Evolutionary conservation across 2,329 filamentous ascomycete genomes (phyloP).

Genomic region (Calonectria pteridis): DNA sequence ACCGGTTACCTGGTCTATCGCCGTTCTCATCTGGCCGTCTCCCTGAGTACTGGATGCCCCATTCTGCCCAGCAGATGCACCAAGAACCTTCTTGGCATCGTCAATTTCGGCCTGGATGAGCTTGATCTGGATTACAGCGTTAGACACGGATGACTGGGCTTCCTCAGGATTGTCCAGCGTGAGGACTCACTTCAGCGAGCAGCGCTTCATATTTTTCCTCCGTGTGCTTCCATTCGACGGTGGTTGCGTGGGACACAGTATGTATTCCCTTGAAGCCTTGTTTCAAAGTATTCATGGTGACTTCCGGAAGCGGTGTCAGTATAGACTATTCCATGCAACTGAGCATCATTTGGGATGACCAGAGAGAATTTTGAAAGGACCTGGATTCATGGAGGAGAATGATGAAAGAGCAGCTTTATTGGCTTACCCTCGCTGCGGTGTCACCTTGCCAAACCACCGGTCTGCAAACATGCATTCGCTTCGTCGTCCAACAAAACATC

Average conservation of each 20-base stretch:
- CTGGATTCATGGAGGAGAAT: background rate
- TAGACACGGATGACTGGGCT: background rate
- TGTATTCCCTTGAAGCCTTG: background rate
- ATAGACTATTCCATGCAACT: background rate
- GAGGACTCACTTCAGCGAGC: background rate
- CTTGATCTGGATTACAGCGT: background rate
- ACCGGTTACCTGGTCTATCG: background rate
- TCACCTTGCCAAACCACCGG: background rate
- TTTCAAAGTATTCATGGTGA: background rate
- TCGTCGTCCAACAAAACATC: background rate
- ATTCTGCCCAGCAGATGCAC: background rate
- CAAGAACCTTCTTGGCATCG: background rate
- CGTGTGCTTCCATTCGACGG: background rate
- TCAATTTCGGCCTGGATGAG: background rate
- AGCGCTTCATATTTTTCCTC: background rate
- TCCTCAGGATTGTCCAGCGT: background rate
- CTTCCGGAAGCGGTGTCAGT: background rate
- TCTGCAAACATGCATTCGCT: background rate
- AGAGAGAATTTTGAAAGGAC: too few relatives aligned
- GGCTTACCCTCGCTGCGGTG: background rate
- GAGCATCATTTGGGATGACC: background rate
- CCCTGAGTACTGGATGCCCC: background rate
- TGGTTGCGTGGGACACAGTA: background rate
- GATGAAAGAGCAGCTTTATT: too few relatives aligned
- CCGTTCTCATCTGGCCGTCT: background rate